Conservation (phyloP, 1,284 basidiomycete species). For the Phellinidium pouzarii region DNA sequence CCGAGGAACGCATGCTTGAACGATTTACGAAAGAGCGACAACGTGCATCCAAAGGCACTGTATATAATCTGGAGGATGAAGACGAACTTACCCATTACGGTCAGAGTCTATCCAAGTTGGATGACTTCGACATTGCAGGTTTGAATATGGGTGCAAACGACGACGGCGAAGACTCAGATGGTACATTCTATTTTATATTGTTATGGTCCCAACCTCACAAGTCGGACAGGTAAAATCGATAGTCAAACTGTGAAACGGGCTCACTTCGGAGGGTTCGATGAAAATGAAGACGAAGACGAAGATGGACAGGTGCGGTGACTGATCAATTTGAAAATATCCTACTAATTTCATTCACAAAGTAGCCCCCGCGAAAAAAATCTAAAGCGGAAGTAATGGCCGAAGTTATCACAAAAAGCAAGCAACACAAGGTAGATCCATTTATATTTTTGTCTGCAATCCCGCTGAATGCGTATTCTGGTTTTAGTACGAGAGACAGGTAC, state of each 20-base stretch:
- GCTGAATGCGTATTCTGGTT: slow-evolving; percentile 1
- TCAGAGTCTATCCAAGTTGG: slow-evolving; percentile 74
- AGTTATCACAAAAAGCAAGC: slow-evolving; percentile 96
- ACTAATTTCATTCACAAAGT: neutral
- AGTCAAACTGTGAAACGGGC: slow-evolving; percentile 53
- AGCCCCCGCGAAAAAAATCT: slow-evolving; percentile 79
- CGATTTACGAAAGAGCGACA: slow-evolving; percentile 91
- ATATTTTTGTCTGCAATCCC: neutral
- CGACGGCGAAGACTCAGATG: slow-evolving; percentile 46
- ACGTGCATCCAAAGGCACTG: slow-evolving; percentile 67
- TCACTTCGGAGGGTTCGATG: slow-evolving; percentile 88
- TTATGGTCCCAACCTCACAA: slow-evolving; percentile 8
- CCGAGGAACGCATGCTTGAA: slow-evolving; percentile 96
- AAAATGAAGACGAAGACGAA: slow-evolving; percentile 49
- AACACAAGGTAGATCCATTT: slow-evolving; percentile 64
- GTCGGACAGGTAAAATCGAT: slow-evolving; percentile 54
- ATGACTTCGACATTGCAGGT: slow-evolving; percentile 82
- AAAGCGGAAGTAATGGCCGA: slow-evolving; percentile 98
- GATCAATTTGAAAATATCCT: slow-evolving; percentile 12
- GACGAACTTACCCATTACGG: slow-evolving; percentile 93
- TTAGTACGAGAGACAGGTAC: slow-evolving; percentile 81
- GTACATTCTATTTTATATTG: slow-evolving; percentile 23
- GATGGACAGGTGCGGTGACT: slow-evolving; percentile 29
- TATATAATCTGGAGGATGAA: slow-evolving; percentile 90
- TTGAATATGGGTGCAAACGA: slow-evolving; percentile 69